phyloP scores from a whole-genome alignment of 2,329 filamentous ascomycete species.

The Zymoseptoria crescenta region DNA sequence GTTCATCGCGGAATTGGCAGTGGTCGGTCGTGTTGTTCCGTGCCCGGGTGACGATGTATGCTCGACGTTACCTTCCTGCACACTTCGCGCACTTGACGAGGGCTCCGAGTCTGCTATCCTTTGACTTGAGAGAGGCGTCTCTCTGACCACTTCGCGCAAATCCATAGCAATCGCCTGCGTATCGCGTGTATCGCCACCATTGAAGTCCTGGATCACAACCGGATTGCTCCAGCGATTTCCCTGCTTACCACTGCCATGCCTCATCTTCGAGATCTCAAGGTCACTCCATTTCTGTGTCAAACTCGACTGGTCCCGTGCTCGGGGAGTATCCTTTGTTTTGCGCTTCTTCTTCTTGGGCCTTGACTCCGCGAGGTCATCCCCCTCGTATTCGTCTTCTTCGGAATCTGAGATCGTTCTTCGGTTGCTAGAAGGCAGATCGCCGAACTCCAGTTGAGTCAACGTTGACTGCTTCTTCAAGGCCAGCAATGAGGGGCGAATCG shows the following conservation, averaged over 20 bases:
- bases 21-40: constrained; percentile 9
- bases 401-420: not conserved
- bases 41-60: constrained; percentile 3
- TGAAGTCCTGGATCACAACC: not conserved
- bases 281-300: constrained; percentile 11
- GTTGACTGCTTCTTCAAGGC: constrained; percentile 12
- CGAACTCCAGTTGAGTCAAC: constrained; percentile 17
- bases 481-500: not conserved
- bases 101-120: not conserved
- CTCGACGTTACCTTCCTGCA: not conserved
- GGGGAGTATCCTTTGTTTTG: not conserved
- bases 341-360: constrained; percentile 2
- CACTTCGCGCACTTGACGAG: not conserved
- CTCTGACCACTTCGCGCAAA: not conserved
- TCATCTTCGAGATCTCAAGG: not conserved
- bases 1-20: constrained; percentile 4
- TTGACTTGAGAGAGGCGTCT: not conserved
- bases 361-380: not conserved
- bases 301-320: constrained; percentile 6
- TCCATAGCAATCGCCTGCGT: not conserved
- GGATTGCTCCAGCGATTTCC: not conserved
- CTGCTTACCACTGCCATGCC: not conserved
- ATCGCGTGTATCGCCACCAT: not conserved
- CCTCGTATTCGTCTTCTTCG: constrained; percentile 1
- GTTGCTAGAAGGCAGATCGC: constrained; percentile 2